Conservation (phyloP, 306 rosid genomes). For the Pyrus communis region DNA sequence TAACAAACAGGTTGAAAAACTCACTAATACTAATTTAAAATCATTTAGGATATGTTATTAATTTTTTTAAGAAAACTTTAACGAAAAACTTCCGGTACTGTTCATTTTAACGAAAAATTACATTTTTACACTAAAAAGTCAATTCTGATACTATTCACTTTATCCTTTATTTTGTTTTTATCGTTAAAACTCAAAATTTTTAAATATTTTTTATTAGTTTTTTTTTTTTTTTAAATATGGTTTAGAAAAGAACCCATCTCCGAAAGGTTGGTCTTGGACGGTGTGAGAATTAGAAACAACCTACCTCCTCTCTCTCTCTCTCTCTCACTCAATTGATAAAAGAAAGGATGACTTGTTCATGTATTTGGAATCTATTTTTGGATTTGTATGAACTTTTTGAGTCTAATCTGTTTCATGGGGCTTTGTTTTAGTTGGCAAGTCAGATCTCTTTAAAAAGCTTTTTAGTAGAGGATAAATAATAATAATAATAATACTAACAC, state of each 20-base stretch:
- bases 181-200: too few species aligned
- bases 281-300: too few species aligned
- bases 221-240: neutral
- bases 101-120: too few species aligned
- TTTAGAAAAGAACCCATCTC: neutral
- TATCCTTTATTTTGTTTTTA: too few species aligned
- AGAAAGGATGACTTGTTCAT: neutral
- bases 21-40: neutral
- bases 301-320: too few species aligned
- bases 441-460: neutral
- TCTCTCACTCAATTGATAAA: neutral
- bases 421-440: slow-evolving; percentile 10
- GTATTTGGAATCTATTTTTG: neutral
- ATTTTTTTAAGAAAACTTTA: neutral
- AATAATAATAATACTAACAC: too few species aligned
- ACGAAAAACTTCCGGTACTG: too few species aligned
- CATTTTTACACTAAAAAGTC: too few species aligned
- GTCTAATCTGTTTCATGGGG: neutral
- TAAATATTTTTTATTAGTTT: too few species aligned
- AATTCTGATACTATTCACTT: too few species aligned
- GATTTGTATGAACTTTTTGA: neutral
- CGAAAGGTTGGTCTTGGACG: neutral
- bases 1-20: neutral
- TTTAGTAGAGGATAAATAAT: too few species aligned
- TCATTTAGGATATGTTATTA: neutral